Base-by-base conservation (phyloP, 2,329 filamentous ascomycete genomes). In the Aspergillus luchuensis region DNA sequence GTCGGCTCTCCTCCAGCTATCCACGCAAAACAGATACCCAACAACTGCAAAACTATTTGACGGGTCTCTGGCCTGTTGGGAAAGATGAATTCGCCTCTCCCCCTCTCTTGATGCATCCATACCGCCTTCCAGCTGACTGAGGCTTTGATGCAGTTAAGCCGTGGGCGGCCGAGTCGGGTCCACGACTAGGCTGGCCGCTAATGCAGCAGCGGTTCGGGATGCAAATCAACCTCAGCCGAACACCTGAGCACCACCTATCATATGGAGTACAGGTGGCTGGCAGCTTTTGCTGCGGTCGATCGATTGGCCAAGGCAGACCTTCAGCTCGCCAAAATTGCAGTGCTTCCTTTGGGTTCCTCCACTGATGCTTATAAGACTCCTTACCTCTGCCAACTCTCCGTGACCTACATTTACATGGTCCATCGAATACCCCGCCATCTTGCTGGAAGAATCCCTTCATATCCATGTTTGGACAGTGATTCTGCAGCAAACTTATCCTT, bases 111-210 rank as follows among this genome's bases (percentile, higher is more conserved):
- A 11, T 45, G 19, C 10, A 19, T n/a, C 8, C 17, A n/a, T 17
- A 33, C 23, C 25, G 47, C 4, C 15, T n/a, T 8, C n/a, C 4
- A 50, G 25, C 15, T 8, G 25, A 50, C 30, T 28, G 25, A 50
- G 25, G 8, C 7, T 21, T 17, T 50, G 25, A 50, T 50, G 30
- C 15, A 17, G 28, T 33, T 21, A 30, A 30, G n/a, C 3, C 19
- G 47, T 50, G 25, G 15, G 33, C 30, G 17, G 8, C 47, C 28
- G 47, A 50, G 15, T 30, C 47, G 8, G 10, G 23, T n/a, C 47
- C 25, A 50, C 25, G 47, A 50, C 25, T 50, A 50, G 47, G 13
- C 25, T 50, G 47, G 30, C 47, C 47, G 47, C 47, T 50, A 50
- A 50, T 50, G 47, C 47, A 50, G n/a, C 25, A 50, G 47, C 47